Evolutionary conservation across 805 yeast species (phyloP), one percentile per base, ranked within the genome.

Genomic region (Saccharomycopsis selenospora): DNA sequence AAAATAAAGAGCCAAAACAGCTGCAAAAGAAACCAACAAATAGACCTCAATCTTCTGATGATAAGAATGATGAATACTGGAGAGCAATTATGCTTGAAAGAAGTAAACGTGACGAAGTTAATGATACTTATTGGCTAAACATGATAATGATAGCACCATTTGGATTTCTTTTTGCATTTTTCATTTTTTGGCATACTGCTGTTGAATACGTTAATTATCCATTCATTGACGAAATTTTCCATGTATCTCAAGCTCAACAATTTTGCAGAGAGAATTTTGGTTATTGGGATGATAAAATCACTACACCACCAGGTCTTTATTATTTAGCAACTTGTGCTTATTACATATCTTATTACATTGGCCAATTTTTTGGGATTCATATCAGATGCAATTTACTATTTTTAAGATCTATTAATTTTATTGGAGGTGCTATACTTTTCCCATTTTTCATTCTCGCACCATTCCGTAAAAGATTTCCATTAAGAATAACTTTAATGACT

Each of bases 231-330:
- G 99, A 93, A 63, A 70, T 76, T 10, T 91, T 91, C 65, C 99
- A 93, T 61, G 71, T 86, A 20, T 78, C 80, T 5, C 98, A 93
- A 69, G 80, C 95, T 4, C 71, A 77, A 50, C 71, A 68, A 43
- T 89, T 84, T 59, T 75, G 87, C 51, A 56, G 61, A 1, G 83
- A 82, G 10, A 68, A 78, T 45, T 88, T 80, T 66, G 47, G 54
- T n/a, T 58, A 67, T 1, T 89, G 96, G 96, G 88, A 93, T 62
- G 73, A 80, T 10, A 90, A 91, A 60, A 88, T 93, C 61, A 91
- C 99, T 1, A 93, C 99, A 0, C 99, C 99, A 1, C 98, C 98
- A 1, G 99, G 98, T 0, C 67, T 91, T 14, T 91, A 93, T 61
- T 44, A 71, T 2, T 53, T 79, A 10, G 75, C 76, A 1, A 66